Evolutionary conservation across 768 basidiomycete species (phyloP), one percentile per base, ranked within the genome.

Genomic region (Psilocybe cubensis): DNA sequence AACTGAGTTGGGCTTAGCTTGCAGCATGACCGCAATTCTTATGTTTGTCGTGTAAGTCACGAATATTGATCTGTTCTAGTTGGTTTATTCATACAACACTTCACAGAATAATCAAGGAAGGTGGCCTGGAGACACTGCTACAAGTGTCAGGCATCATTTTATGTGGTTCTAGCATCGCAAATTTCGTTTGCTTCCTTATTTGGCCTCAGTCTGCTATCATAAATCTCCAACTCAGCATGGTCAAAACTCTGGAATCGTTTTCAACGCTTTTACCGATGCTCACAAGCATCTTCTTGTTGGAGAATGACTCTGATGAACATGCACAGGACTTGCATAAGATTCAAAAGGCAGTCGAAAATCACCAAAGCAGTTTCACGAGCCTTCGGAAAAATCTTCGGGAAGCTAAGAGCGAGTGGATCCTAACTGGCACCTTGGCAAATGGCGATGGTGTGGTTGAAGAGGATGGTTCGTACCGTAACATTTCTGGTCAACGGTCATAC

Each of bases 361-460:
- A 98, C 63, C 92, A 96, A 62, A 84, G 85, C 33, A 91, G 92
- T 51, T 98, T 98, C 68, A 96, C 91, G 7, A 86, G 84, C 38
- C 82, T 99, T 56, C 94, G 95, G 75, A 88, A 89, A 66, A 92
- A 86, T 63, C 78, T 98, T 4, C 80, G 76, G 0, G 96, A 98
- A 72, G 95, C 96, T 8, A 88, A 88, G 61, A 91, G 89, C 10
- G 96, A 99, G 72, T 88, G 92, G 79, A 73, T 85, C 28, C 41
- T 68, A 7, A 70, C 71, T 27, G 72, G 72, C 27, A 68, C 71
- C 18, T 61, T 68, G 33, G 64, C 66, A 17, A 62, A 65, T 18
- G 67, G 64, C 28, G 51, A 55, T n/a, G 60, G 69, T n/a, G 71
- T 65, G 20, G 63, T 43, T 29, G 65, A 61, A 40, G 66, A 46